These are phyloP conservation scores for Boletus vermiculosoides DNA, from an alignment of 768 basidiomycete genomes.

Conservation along the genomic window DNA sequence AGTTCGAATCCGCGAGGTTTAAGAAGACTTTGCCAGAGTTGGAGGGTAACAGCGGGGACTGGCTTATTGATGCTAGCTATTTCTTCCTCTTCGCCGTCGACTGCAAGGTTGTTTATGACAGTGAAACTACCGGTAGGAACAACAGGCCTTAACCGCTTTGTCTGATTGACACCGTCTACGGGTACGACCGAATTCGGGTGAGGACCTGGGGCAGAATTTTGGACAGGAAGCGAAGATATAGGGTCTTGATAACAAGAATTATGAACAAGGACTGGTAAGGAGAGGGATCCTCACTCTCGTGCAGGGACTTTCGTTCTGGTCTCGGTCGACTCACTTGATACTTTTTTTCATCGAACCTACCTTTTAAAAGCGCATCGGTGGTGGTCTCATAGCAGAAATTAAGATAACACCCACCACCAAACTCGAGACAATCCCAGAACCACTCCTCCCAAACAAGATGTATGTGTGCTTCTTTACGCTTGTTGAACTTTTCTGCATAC, in stretches of 20 bases:
- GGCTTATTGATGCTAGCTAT: constrained; percentile 57
- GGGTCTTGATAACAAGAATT: constrained; percentile 8
- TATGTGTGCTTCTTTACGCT: constrained; percentile 67
- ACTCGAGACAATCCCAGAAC: constrained; percentile 91
- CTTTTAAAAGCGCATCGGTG: constrained; percentile 30
- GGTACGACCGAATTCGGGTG: constrained; percentile 14
- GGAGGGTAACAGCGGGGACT: constrained; percentile 59
- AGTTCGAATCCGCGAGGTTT: constrained; percentile 66
- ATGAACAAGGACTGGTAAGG: not conserved
- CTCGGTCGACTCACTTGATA: constrained; percentile 62
- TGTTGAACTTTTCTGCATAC: constrained; percentile 74
- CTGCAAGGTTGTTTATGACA: constrained; percentile 19
- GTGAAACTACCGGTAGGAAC: constrained; percentile 18
- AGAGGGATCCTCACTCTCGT: constrained; percentile 18
- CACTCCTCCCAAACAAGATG: constrained; percentile 92
- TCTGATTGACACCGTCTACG: constrained; percentile 13
- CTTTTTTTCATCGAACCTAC: constrained; percentile 59
- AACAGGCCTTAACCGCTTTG: constrained; percentile 17
- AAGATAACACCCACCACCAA: constrained; percentile 47
- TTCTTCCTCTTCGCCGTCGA: constrained; percentile 46
- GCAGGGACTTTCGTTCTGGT: constrained; percentile 48
- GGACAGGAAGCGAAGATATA: constrained; percentile 7
- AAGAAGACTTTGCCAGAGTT: constrained; percentile 71
- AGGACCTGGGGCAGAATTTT: constrained; percentile 16
- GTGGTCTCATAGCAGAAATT: not conserved